Evolutionary conservation across 2,329 filamentous ascomycete species (phyloP), one percentile per base, ranked within the genome.

Genomic region (Botrytis cinerea): DNA sequence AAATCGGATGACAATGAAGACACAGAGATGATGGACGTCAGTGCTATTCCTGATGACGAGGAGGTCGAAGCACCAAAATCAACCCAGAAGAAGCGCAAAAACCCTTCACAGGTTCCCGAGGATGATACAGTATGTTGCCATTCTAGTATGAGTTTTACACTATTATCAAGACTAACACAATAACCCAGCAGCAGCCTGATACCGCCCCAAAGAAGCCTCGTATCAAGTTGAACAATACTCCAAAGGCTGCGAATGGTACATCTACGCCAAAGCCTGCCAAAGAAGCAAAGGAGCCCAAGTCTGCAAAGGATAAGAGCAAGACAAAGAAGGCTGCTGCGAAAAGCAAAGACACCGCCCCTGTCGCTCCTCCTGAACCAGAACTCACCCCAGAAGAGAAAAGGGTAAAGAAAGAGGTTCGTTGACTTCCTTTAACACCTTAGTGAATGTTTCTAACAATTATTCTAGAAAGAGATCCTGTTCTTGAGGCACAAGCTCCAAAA

Each of bases 401-500:
- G 48, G 79, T 83, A 48, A 88, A 89, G 79, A 91, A 90, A 80
- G 86, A 90, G 84, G 88, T 87, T 83, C 70, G 85, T 82, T 60
- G 8, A 40, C 59, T 7, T 40, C 18, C 48, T 68, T 12, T 25
- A 61, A 61, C 43, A 46, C 10, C 16, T 51, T 32, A 8, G 16
- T 28, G 14, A 32, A 43, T 69, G 18, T 35, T 20, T 62, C 83
- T 87, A 79, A 87, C 76, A 70, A 7, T 10, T 57, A 38, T 46
- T 72, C 66, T 77, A 92, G 87, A 91, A 90, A 77, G 90, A 93
- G 78, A 94, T 99, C n/a, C 85, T 98, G 46, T 98, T 97, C 82
- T 88, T 98, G 57, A 92, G 96, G 76, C 95, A 99, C 84, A 94
- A 95, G 82, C 90, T 99, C 48, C 96, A 99, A 81, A 97, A 97